Base-by-base conservation (phyloP, 2,329 filamentous ascomycete species). In the Myriosclerotinia scirpicola region DNA sequence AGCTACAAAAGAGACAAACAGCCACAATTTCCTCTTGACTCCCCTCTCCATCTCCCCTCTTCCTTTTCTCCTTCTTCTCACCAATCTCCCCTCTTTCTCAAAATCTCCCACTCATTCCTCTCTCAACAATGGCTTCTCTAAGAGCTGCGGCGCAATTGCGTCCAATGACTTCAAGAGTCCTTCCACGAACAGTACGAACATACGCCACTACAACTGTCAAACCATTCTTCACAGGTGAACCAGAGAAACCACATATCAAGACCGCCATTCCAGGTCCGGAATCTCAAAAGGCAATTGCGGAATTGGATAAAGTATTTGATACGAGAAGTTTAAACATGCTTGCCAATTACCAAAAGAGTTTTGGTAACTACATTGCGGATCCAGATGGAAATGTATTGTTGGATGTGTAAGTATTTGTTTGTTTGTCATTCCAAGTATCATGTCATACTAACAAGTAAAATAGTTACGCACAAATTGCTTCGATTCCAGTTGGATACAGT, bases 401-500 rank as follows among this genome's bases (percentile, higher is more conserved):
- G 60, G 81, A 83, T 77, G 81, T 83, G 78, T 81, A 79, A 63
- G 79, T 77, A 26, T 20, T 22, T 48, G 7, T 22, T 46, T 4
- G 14, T 8, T 20, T 44, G n/a, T 42, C 17, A 8, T 42, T 44
- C 2, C 1, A 52, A 22, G 7, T 20, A 11, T 53, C 5, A 8
- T 1, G 48, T 9, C 44, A 36, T 56, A 44, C 69, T 73, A 69
- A 74, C 66, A 67, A 63, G 59, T 5, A 48, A 38, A 30, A 38
- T 69, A 86, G 85, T 66, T 91, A 92, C 78, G 88, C 91, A 61
- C 91, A 93, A 79, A 93, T 94, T 76, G 91, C 91, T 67, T 93
- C 90, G 34, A 93, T 94, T 72, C 90, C 91, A 12, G 86, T 94
- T 59, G 91, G 91, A 69, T 93, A 94, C 84, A 93, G 89, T 83